These are phyloP conservation scores for Dictyostelium purpureum DNA, from an alignment of 78 protist genomes.

Conservation along the genomic window DNA sequence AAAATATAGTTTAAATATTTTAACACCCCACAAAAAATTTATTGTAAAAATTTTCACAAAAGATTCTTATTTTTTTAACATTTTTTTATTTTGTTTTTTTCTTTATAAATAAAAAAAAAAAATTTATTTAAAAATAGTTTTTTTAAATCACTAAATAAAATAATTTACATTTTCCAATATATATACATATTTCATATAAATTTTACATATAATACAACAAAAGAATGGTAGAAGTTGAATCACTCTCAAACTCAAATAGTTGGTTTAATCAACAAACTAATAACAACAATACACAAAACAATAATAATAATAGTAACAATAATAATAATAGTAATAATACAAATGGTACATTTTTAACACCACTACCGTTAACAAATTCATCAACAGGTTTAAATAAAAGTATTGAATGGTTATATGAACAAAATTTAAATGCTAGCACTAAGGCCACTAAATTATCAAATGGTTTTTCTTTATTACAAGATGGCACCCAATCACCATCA, in stretches of 20 bases:
- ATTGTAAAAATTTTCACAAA: no score
- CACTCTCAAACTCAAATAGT: neutral
- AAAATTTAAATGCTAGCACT: neutral
- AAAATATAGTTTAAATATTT: no score
- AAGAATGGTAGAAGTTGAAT: neutral
- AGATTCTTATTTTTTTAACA: no score
- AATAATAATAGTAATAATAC: neutral
- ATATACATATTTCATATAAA: no score
- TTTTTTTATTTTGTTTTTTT: no score
- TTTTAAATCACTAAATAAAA: no score
- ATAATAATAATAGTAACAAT: neutral
- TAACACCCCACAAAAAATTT: no score
- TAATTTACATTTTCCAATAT: no score
- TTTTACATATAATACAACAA: no score
- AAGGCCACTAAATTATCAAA: neutral
- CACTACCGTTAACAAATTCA: neutral
- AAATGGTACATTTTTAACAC: neutral
- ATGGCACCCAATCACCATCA: slow-evolving; percentile 38
- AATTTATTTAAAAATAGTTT: no score
- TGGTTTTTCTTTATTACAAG: slow-evolving; percentile 11
- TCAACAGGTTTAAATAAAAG: neutral
- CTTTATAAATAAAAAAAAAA: no score
- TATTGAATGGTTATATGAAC: slow-evolving; percentile 1
- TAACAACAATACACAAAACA: neutral
- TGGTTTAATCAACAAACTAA: neutral